Evolutionary conservation across 2,329 filamentous ascomycete species (phyloP).

Genomic region (Diaporthe destruens): DNA sequence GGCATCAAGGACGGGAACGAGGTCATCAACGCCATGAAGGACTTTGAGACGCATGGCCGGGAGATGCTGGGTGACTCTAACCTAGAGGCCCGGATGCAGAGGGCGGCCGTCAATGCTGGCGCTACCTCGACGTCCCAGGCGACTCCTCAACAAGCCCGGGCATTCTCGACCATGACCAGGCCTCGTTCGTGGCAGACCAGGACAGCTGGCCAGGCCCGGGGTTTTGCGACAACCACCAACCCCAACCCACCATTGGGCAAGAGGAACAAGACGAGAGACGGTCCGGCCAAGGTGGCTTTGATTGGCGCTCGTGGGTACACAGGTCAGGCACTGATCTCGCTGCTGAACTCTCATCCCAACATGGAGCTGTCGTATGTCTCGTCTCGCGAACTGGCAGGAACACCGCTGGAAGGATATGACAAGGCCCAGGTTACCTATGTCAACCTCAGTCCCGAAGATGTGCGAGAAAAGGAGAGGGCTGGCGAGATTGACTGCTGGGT

Average conservation of each 20-base stretch:
- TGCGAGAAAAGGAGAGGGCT: conserved; percentile 84
- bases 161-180: conserved; percentile 73
- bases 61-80: conserved; percentile 92
- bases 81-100: conserved; percentile 85
- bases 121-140: conserved; percentile 47
- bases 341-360: conserved; percentile 88
- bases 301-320: conserved; percentile 96
- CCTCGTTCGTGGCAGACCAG: conserved; percentile 38
- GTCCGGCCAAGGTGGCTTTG: conserved; percentile 83
- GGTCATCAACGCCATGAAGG: conserved; percentile 84
- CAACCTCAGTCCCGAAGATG: conserved; percentile 88
- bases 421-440: conserved; percentile 95
- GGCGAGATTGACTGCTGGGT: conserved; percentile 96
- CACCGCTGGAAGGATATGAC: conserved; percentile 88
- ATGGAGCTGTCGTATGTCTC: conserved; percentile 94
- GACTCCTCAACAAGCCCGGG: conserved; percentile 70
- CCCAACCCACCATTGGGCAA: conserved; percentile 91
- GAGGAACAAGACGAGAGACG: conserved; percentile 87
- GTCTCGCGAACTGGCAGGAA: conserved; percentile 89
- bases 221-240: conserved; percentile 77
- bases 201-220: conserved; percentile 49
- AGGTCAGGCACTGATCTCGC: conserved; percentile 87
- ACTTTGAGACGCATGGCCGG: conserved; percentile 85
- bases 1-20: conserved; percentile 86
- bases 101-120: conserved; percentile 72